A percentile compares a stretch with the other conserved stretches of the same genome.
Evolutionary conservation across 257 asterid genomes (phyloP).

Genomic region (Anisodus acutangulus): DNA sequence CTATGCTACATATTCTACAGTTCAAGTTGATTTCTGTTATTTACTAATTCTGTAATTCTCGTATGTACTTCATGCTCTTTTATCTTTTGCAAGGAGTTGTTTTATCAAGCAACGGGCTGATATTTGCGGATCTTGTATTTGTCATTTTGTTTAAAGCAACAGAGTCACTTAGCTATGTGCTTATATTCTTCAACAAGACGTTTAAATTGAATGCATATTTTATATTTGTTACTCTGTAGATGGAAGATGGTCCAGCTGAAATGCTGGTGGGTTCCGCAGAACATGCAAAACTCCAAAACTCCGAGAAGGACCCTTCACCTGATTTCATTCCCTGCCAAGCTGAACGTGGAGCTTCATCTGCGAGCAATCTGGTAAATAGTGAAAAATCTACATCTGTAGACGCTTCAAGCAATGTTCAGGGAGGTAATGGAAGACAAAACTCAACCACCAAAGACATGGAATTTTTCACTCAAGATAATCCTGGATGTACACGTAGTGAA

Average conservation of each 20-base stretch:
- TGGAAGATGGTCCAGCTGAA: constrained; percentile 82
- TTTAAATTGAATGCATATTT: constrained; percentile 35
- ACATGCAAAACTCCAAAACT: constrained; percentile 51
- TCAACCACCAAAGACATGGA: constrained; percentile 57
- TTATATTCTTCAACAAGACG: background rate
- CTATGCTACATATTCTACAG: background rate
- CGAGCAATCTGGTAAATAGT: constrained; percentile 38
- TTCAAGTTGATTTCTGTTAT: background rate
- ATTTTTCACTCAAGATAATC: constrained; percentile 43
- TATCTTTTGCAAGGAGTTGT: background rate
- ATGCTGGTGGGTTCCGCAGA: constrained; percentile 56
- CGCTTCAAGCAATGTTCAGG: constrained; percentile 46
- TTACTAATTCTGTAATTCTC: too few species aligned
- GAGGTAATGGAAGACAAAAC: constrained; percentile 50
- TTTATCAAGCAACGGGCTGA: background rate
- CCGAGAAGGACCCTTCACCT: constrained; percentile 45
- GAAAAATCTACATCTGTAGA: constrained; percentile 44
- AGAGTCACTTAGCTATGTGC: background rate
- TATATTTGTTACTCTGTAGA: constrained; percentile 50
- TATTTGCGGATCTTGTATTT: background rate
- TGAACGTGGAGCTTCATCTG: constrained; percentile 53
- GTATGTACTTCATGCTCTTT: background rate
- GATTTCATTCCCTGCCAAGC: constrained; percentile 42
- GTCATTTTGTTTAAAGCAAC: background rate
- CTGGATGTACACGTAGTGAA: constrained; percentile 43